Base-by-base conservation (phyloP, 352 stramenopile species). In the Phytophthora agathidicida region DNA sequence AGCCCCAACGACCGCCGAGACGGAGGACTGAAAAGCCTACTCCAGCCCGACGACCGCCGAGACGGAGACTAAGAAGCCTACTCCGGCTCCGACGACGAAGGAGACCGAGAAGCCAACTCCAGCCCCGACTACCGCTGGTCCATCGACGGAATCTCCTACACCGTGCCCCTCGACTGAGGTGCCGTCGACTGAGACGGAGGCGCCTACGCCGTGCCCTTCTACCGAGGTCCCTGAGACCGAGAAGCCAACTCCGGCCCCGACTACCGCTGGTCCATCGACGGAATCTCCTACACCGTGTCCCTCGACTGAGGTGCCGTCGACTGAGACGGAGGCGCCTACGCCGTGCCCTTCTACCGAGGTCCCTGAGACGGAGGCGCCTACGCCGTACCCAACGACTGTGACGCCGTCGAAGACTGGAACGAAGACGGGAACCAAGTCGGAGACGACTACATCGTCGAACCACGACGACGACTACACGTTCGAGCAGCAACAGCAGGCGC, bases 51-150 rank as follows among this genome's bases (percentile, higher is more conserved):
- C 49, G 3, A 58, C 26, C 13, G 13, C 32, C 3, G 45, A 45
- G 30, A 31, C 14, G 7, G 30, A 37, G 30, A 43, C 36, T 2
- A 23, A 31, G 14, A 59, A 59, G 27, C 9, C 47, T 4, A 51
- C 50, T 7, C 49, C 48, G 1, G 38, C 38, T 2, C 30, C 50
- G 10, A 59, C 38, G 11, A 22, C 26, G 3, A 22, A 33, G 9
- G 24, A 27, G 20, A 41, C 49, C 7, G 37, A 58, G 10, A 57
- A 43, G 19, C 14, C 60, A 7, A 77, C 66, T 0, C 50, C 64
- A 1, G 58, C 68, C 0, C 61, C 68, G n/a, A 57, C 63, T 3
- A 64, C 61, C 0, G 28, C 69, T 4, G 56, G 45, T 11, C 35
- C 59, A 0, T 54, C 48, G n/a, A 64, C 61, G 9, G 33, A 33